These are phyloP conservation scores for Cadophora sp. DNA, from an alignment of 2,329 filamentous ascomycete species.

Conservation along the genomic window DNA sequence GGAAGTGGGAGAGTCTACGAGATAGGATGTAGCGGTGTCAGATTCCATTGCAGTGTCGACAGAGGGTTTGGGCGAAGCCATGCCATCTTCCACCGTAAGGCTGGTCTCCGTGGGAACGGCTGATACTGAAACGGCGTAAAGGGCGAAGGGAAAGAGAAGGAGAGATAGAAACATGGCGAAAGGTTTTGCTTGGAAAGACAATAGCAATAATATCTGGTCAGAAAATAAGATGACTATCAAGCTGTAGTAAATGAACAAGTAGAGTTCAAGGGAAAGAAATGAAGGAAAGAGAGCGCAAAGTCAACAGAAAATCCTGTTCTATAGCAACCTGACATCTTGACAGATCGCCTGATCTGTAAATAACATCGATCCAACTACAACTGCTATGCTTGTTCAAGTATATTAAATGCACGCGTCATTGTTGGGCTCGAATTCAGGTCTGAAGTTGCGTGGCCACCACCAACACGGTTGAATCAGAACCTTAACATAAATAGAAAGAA, in stretches of 20 bases:
- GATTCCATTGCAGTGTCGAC: background rate
- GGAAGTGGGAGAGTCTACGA: background rate
- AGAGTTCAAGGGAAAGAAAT: background rate
- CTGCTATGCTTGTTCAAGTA: background rate
- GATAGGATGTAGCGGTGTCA: background rate
- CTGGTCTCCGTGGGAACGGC: background rate
- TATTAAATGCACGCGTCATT: background rate
- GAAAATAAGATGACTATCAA: no score
- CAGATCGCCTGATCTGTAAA: background rate
- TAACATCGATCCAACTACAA: background rate
- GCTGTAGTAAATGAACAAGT: background rate
- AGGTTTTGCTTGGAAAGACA: background rate
- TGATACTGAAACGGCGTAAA: background rate
- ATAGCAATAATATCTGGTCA: no score
- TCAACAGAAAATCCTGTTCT: background rate
- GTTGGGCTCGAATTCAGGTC: background rate
- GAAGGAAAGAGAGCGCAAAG: background rate
- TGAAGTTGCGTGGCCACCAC: background rate
- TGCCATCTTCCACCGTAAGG: no score
- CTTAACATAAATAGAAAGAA: slow-evolving; percentile 2
- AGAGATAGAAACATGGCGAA: background rate
- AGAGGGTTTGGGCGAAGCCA: background rate
- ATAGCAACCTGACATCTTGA: background rate
- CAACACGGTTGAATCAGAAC: background rate
- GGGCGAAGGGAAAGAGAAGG: background rate